Evolutionary conservation across 2,329 filamentous ascomycete species (phyloP).

Genomic region (Aspergillus costaricaensis): DNA sequence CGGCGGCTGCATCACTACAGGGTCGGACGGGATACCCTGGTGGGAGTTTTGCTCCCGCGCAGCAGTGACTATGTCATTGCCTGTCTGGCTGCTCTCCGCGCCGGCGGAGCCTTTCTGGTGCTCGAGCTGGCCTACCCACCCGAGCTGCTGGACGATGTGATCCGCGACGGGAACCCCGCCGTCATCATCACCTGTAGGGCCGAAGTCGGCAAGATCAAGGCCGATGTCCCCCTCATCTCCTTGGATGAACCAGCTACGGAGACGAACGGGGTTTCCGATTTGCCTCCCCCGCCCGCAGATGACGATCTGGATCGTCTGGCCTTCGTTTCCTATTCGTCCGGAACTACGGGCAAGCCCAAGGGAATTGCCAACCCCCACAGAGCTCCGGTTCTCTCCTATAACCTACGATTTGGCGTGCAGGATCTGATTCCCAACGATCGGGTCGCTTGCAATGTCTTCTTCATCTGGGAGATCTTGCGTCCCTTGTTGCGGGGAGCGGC

Average conservation of each 20-base stretch:
- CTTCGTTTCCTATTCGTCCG: constrained; percentile 80
- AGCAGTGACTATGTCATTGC: constrained; percentile 79
- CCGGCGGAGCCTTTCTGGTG: constrained; percentile 77
- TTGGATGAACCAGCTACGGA: constrained; percentile 55
- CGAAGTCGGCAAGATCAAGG: constrained; percentile 67
- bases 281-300: constrained; percentile 58
- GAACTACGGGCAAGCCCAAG: constrained; percentile 77
- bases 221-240: constrained; percentile 61
- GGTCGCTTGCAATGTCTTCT: constrained; percentile 86
- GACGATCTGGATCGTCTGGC: constrained; percentile 72
- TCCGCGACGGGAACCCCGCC: constrained; percentile 71
- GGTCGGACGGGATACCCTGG: constrained; percentile 71
- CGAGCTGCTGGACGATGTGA: constrained; percentile 71
- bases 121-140: constrained; percentile 78
- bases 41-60: constrained; percentile 73
- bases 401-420: constrained; percentile 69
- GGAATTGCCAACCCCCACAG: constrained; percentile 78
- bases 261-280: constrained; percentile 44
- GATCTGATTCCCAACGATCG: constrained; percentile 72
- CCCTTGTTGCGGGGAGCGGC: constrained; percentile 75
- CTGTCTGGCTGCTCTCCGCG: constrained; percentile 73
- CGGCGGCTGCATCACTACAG: constrained; percentile 65
- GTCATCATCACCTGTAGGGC: constrained; percentile 69
- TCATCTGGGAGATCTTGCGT: constrained; percentile 81
- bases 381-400: constrained; percentile 72